Evolutionary conservation across 2,329 filamentous ascomycete genomes (phyloP).

Genomic region (Diaporthe ilicicola): DNA sequence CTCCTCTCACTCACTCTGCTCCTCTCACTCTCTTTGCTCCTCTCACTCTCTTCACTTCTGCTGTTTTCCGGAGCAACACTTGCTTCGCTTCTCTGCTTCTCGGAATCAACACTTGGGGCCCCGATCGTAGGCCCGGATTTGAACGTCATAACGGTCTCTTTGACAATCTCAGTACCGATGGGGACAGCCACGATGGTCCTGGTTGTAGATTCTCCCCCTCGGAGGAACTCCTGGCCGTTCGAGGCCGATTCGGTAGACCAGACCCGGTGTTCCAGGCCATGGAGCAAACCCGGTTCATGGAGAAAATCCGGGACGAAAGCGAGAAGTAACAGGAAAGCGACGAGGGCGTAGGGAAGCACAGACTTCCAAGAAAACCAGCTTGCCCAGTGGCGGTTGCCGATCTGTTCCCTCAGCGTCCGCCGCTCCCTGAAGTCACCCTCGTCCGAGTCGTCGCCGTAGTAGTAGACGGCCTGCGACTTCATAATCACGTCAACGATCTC

Average conservation of each 20-base stretch:
- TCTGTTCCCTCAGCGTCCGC: conserved; percentile 28
- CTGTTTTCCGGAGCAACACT: not conserved
- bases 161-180: not conserved
- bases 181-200: not conserved
- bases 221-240: not conserved
- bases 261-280: too few relatives aligned
- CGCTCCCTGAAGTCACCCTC: conserved; percentile 20
- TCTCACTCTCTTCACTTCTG: not conserved
- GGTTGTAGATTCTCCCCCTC: not conserved
- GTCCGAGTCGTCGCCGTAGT: conserved; percentile 39
- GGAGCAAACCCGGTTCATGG: not conserved
- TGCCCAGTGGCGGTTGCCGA: not conserved
- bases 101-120: too few relatives aligned
- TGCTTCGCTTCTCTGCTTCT: too few relatives aligned
- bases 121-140: too few relatives aligned
- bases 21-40: not conserved
- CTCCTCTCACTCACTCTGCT: not conserved
- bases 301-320: not conserved
- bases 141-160: not conserved
- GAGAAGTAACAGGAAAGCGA: not conserved
- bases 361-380: not conserved
- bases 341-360: too few relatives aligned
- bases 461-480: conserved; percentile 42
- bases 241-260: not conserved
- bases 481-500: conserved; percentile 37